phyloP scores from a whole-genome alignment of 2,329 filamentous ascomycete genomes.

The Cladosporium sp. region DNA sequence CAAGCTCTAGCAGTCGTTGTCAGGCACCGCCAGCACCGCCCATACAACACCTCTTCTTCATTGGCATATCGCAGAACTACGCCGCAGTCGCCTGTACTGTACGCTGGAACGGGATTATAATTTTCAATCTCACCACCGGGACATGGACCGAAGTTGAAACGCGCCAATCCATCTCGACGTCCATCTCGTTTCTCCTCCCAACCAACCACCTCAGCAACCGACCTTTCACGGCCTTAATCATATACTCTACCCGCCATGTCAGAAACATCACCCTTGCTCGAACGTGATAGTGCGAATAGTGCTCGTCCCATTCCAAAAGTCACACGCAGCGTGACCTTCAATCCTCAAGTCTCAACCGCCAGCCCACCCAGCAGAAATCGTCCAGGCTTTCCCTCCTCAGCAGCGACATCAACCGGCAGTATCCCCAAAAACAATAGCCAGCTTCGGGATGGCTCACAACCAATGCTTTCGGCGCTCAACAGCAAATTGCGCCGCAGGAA shows the following conservation, averaged over 20 bases:
- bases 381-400: slow-evolving; percentile 38
- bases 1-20: neutral
- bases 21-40: neutral
- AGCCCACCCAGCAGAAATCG: slow-evolving; percentile 42
- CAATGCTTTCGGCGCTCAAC: slow-evolving; percentile 78
- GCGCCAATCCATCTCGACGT: neutral
- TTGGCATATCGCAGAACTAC: neutral
- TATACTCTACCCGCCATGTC: slow-evolving; percentile 1
- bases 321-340: slow-evolving; percentile 73
- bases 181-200: neutral
- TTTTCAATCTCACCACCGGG: neutral
- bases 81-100: neutral
- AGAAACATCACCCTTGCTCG: slow-evolving; percentile 18
- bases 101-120: neutral
- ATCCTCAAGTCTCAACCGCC: slow-evolving; percentile 58
- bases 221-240: neutral
- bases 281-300: neutral
- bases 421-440: slow-evolving; percentile 37
- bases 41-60: neutral
- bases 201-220: neutral
- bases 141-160: slow-evolving; percentile 1
- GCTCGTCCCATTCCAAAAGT: slow-evolving; percentile 38
- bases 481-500: slow-evolving; percentile 85
- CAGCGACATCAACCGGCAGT: slow-evolving; percentile 33
- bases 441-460: slow-evolving; percentile 48